Conservation (phyloP, 108 stramenopile species). For the Nitzschia inconspicua region DNA sequence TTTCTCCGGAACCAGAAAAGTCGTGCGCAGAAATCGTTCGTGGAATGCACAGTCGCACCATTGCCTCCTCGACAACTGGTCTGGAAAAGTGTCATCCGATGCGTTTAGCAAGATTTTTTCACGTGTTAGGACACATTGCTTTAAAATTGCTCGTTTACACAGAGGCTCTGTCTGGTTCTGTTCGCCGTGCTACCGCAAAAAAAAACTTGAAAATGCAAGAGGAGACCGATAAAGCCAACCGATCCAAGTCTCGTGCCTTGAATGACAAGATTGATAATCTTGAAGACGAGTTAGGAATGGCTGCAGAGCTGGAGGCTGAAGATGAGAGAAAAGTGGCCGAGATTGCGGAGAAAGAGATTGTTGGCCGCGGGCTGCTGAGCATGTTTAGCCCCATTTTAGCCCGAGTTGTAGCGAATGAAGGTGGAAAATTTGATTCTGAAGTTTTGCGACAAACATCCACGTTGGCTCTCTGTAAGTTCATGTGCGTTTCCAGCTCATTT, state of each 20-base stretch:
- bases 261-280: conserved; percentile 63
- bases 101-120: conserved; percentile 90
- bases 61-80: conserved; percentile 15
- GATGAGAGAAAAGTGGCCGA: conserved; percentile 77
- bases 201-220: conserved; percentile 80
- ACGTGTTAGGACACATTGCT: conserved; percentile 93
- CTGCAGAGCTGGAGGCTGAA: conserved; percentile 80
- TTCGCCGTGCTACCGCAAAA: conserved; percentile 75
- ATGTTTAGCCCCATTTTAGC: conserved; percentile 81
- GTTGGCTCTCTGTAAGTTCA: conserved; percentile 89
- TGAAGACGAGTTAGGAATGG: conserved; percentile 85
- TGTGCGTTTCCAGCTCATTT: conserved; percentile 87
- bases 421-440: conserved; percentile 49
- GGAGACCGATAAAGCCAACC: conserved; percentile 47
- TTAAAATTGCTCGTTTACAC: conserved; percentile 92
- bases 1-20: conserved; percentile 75
- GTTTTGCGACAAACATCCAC: conserved; percentile 81
- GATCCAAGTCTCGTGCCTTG: conserved; percentile 1
- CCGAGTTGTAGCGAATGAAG: conserved; percentile 84
- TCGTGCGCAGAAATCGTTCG: conserved; percentile 69
- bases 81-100: conserved; percentile 50
- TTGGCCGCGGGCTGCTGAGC: conserved; percentile 81
- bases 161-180: conserved; percentile 74
- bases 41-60: conserved; percentile 54
- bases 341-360: conserved; percentile 90